Evolutionary conservation across 805 yeast species (phyloP).

Genomic region (Danielia oregonensis): DNA sequence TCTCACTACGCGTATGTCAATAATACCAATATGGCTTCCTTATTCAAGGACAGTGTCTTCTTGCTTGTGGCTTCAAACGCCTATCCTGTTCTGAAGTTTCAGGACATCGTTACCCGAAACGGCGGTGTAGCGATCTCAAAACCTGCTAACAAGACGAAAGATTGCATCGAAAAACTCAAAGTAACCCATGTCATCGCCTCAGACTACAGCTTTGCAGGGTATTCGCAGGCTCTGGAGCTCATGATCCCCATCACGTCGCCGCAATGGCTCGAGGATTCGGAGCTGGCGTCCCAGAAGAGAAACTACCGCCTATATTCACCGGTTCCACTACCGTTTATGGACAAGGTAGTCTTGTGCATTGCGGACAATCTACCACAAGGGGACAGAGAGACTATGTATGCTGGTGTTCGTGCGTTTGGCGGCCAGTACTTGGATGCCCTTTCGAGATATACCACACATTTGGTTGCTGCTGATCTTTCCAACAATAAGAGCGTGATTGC

Average conservation of each 20-base stretch:
- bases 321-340: slow-evolving; percentile 62
- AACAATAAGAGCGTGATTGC: slow-evolving; percentile 62
- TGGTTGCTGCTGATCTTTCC: slow-evolving; percentile 52
- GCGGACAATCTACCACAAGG: slow-evolving; percentile 53
- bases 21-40: no score
- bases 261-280: slow-evolving; percentile 55
- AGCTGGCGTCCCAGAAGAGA: slow-evolving; percentile 16
- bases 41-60: not conserved
- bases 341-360: slow-evolving; percentile 56
- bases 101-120: slow-evolving; percentile 5
- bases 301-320: slow-evolving; percentile 67
- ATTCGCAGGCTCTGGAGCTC: slow-evolving; percentile 40
- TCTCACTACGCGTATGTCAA: no score
- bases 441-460: slow-evolving; percentile 74
- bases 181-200: slow-evolving; percentile 52
- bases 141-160: slow-evolving; percentile 1
- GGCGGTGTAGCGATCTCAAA: slow-evolving; percentile 7
- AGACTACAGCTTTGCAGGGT: slow-evolving; percentile 51
- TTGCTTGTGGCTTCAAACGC: slow-evolving; percentile 4
- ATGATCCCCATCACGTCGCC: slow-evolving; percentile 67
- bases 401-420: slow-evolving; percentile 70
- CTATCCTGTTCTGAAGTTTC: no score
- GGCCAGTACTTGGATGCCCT: slow-evolving; percentile 65
- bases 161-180: slow-evolving; percentile 2
- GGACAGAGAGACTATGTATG: slow-evolving; percentile 64